A percentile compares a stretch with the other conserved stretches of the same genome.
phyloP scores from a whole-genome alignment of 2,329 filamentous ascomycete species.

The Stagonosporopsis tanaceti region DNA sequence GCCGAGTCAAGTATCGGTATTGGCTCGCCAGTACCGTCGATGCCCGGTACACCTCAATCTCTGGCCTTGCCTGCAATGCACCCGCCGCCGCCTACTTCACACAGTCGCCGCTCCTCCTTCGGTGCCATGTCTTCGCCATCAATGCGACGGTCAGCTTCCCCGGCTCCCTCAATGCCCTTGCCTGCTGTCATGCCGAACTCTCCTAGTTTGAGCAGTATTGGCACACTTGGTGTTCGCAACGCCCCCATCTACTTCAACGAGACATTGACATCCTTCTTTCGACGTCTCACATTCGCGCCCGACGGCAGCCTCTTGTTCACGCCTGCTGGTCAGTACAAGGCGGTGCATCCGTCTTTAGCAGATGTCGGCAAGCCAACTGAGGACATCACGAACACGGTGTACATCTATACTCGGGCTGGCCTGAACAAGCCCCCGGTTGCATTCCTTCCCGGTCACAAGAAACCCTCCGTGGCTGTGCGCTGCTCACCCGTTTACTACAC shows the following conservation, averaged over 20 bases:
- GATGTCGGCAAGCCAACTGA: slow-evolving; percentile 77
- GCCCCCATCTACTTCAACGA: slow-evolving; percentile 95
- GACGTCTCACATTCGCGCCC: slow-evolving; percentile 90
- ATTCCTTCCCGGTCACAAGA: slow-evolving; percentile 96
- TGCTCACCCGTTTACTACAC: slow-evolving; percentile 93
- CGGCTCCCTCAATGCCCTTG: slow-evolving; percentile 89
- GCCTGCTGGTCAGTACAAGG: slow-evolving; percentile 93
- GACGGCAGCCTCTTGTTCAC: slow-evolving; percentile 94
- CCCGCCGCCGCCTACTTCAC: slow-evolving; percentile 88
- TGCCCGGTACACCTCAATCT: slow-evolving; percentile 91
- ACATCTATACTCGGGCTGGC: slow-evolving; percentile 94
- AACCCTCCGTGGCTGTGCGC: slow-evolving; percentile 93
- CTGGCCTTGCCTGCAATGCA: slow-evolving; percentile 88
- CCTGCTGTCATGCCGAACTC: slow-evolving; percentile 97
- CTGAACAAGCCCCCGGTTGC: slow-evolving; percentile 97
- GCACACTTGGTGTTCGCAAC: slow-evolving; percentile 68
- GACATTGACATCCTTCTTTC: slow-evolving; percentile 95
- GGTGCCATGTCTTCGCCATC: slow-evolving; percentile 71
- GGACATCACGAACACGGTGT: slow-evolving; percentile 95
- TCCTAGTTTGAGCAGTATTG: slow-evolving; percentile 72
- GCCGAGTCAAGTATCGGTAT: slow-evolving; percentile 60
- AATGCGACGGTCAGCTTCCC: slow-evolving; percentile 85
- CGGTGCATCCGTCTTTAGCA: slow-evolving; percentile 71
- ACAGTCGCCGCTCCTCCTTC: slow-evolving; percentile 94
- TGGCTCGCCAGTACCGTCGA: slow-evolving; percentile 87